phyloP scores from a whole-genome alignment of 2,329 filamentous ascomycete species.

The Diplodia corticola region DNA sequence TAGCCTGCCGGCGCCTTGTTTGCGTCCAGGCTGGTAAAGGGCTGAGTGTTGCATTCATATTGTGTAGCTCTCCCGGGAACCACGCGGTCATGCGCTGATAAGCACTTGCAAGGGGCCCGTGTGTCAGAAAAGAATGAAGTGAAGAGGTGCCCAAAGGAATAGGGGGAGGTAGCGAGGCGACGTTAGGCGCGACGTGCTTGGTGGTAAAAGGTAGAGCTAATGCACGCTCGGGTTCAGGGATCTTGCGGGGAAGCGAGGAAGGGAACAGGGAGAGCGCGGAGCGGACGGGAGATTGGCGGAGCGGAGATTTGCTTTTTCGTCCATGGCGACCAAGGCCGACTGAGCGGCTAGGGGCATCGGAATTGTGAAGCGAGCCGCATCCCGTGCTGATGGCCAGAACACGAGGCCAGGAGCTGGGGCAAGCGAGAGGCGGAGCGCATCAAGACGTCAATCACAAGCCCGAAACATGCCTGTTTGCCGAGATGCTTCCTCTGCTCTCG shows the following conservation, averaged over 20 bases:
- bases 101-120: neutral
- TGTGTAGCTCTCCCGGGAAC: neutral
- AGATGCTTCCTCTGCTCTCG: conserved; percentile 1
- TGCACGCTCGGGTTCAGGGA: conserved; percentile 1
- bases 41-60: neutral
- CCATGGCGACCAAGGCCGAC: neutral
- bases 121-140: neutral
- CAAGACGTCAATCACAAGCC: neutral
- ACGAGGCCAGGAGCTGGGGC: neutral
- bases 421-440: conserved; percentile 2
- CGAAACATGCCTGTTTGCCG: neutral
- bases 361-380: conserved; percentile 17
- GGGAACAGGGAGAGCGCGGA: neutral
- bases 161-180: too few relatives aligned
- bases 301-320: conserved; percentile 6
- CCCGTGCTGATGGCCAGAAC: neutral
- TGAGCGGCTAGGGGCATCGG: neutral
- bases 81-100: neutral
- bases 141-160: neutral
- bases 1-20: neutral
- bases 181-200: neutral
- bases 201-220: conserved; percentile 3
- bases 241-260: neutral
- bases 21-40: neutral
- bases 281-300: neutral